These are phyloP conservation scores for Eutypella sp. DNA, from an alignment of 2,329 filamentous ascomycete genomes.

Conservation along the genomic window DNA sequence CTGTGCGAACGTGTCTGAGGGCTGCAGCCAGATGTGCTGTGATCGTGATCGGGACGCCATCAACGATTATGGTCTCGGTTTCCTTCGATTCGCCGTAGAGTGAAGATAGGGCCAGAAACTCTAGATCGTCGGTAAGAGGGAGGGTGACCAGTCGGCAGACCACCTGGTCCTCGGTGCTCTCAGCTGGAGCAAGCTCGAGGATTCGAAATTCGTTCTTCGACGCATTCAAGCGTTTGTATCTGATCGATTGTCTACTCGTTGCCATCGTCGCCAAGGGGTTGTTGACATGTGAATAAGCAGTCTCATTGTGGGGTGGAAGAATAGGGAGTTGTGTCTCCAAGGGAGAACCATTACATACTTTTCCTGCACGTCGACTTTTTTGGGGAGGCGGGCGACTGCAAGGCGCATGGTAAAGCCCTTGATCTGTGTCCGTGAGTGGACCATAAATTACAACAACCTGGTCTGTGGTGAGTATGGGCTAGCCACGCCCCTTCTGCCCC, in stretches of 20 bases:
- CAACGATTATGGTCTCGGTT: slow-evolving; percentile 26
- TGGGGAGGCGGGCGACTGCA: not conserved
- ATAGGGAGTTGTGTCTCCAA: not conserved
- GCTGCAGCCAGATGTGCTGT: slow-evolving; percentile 25
- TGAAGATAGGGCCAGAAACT: slow-evolving; percentile 10
- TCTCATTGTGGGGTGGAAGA: not conserved
- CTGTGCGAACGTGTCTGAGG: slow-evolving; percentile 27
- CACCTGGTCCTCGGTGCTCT: slow-evolving; percentile 22
- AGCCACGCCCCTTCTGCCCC: not conserved
- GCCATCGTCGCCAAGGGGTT: not conserved
- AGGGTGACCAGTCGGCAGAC: slow-evolving; percentile 29
- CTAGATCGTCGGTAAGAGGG: slow-evolving; percentile 14
- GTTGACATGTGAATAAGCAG: not conserved
- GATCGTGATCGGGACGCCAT: slow-evolving; percentile 21
- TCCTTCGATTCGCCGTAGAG: slow-evolving; percentile 10
- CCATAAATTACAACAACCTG: not conserved
- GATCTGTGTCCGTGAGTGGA: not conserved
- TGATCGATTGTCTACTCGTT: not conserved
- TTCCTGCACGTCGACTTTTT: not conserved
- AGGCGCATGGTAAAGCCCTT: not conserved
- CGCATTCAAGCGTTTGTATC: slow-evolving; percentile 16
- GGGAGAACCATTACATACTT: not conserved
- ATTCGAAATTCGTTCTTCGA: slow-evolving; percentile 26
- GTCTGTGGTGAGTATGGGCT: not conserved
- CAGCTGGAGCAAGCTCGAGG: slow-evolving; percentile 27